A percentile compares a stretch with the other conserved stretches of the same genome.
These are phyloP conservation scores for Vaucheria bursata DNA, from an alignment of 352 stramenopile species.

Conservation along the genomic window DNA sequence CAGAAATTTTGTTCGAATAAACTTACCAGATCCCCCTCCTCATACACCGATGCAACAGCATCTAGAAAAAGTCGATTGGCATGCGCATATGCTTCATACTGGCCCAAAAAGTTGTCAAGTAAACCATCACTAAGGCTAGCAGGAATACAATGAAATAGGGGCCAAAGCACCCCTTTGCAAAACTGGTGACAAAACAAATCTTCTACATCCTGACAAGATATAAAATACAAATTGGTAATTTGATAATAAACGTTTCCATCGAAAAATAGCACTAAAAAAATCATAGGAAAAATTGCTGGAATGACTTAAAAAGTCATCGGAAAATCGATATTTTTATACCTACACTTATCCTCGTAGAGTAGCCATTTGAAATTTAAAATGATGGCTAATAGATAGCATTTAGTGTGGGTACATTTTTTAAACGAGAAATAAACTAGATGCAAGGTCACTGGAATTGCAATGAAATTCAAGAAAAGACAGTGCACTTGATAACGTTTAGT, in stretches of 20 bases:
- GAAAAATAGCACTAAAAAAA: background rate
- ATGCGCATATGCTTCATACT: slow-evolving; percentile 64
- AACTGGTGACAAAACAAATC: slow-evolving; percentile 66
- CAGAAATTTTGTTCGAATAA: slow-evolving; percentile 43
- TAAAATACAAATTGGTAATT: background rate
- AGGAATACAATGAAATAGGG: slow-evolving; percentile 76
- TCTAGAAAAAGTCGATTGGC: slow-evolving; percentile 70
- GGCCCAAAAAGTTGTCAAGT: slow-evolving; percentile 76
- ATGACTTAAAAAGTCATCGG: background rate
- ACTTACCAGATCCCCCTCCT: slow-evolving; percentile 60
- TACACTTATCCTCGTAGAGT: no score
- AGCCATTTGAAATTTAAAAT: no score
- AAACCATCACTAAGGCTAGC: slow-evolving; percentile 79
- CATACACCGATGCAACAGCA: slow-evolving; percentile 66
- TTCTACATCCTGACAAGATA: slow-evolving; percentile 57
- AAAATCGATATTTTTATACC: background rate
- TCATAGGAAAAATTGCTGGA: background rate
- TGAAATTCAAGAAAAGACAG: no score
- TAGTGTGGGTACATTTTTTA: no score
- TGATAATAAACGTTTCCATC: background rate
- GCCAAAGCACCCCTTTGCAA: slow-evolving; percentile 75
- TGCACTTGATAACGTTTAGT: no score
- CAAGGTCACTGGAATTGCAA: no score
- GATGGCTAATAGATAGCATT: no score
- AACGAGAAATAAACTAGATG: no score